Evolutionary conservation across 495 filamentous ascomycete genomes (phyloP), one percentile per base, ranked within the genome.

Genomic region (Xylaria bambusicola): DNA sequence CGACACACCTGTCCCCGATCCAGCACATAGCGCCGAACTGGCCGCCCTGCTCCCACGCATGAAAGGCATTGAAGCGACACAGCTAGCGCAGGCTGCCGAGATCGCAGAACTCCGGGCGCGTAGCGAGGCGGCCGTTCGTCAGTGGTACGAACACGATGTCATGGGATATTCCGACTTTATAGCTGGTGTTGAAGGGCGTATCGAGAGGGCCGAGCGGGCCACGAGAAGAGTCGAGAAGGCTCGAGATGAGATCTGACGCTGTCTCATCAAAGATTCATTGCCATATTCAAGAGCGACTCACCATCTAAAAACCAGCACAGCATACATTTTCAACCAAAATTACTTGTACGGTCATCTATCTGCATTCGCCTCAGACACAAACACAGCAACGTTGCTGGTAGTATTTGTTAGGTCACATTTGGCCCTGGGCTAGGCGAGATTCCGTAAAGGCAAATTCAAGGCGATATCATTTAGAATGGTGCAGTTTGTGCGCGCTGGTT

Each of bases 81-180:
- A 97, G 73, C 71, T 82, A 5, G 79, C 83, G 20, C 93, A 96
- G 72, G 83, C 81, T n/a, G 75, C 77, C 21, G 82, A 89, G 62
- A 84, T 97, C 33, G 84, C 86, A 24, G 85, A 85, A 58, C 70
- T 98, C 58, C 71, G 92, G 47, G 77, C 79, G n/a, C 79, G 89
- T 18, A 95, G 84, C 56, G 93, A 92, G 56, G 70, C 71, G 23
- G 73, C 86, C n/a, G 69, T 97, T 55, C 82, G 91, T 71, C 72
- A 82, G 17, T 97, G 92, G 91, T 93, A 95, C 74, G 85, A 92
- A 65, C 72, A 85, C 48, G 81, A 85, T 12, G 76, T 93, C 52
- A 70, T 96, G 38, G 80, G 82, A 13, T 83, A 82, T 62, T 86
- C 88, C 0, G 84, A 88, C 61, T 86, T 80, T 55, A 89, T 91